Conservation (phyloP, 306 rosid species). For the Prunus kanzakura region DNA sequence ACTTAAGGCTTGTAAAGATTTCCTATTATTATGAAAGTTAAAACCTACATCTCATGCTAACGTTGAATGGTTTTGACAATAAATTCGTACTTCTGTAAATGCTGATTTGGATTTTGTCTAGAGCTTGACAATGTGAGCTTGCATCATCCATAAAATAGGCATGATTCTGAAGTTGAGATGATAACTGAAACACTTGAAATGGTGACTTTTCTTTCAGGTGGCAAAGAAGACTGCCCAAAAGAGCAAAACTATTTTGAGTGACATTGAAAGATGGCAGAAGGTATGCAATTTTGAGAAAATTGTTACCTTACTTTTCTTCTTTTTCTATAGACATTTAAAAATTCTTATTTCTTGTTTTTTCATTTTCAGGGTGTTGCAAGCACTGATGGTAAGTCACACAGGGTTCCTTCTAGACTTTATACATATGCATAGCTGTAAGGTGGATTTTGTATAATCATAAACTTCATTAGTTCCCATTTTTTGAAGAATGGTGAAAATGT, state of each 20-base stretch:
- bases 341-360: constrained; percentile 20
- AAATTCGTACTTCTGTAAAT: neutral
- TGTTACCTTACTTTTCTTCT: neutral
- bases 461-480: neutral
- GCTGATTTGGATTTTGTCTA: neutral
- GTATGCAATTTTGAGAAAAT: constrained; percentile 34
- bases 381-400: constrained; percentile 64
- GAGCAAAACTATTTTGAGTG: constrained; percentile 82
- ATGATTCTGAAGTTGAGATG: neutral
- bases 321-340: neutral
- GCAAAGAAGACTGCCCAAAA: constrained; percentile 93
- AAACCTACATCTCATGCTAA: no score
- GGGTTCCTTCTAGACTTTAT: neutral
- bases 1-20: neutral
- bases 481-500: neutral
- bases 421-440: neutral
- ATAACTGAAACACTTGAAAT: neutral
- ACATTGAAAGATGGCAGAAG: constrained; percentile 99
- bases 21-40: neutral
- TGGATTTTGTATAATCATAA: neutral
- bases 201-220: constrained; percentile 50
- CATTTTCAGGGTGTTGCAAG: constrained; percentile 86
- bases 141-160: neutral
- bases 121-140: neutral
- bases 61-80: neutral